Evolutionary conservation across 805 yeast genomes (phyloP).

Genomic region (Jamesozyma gamospora): DNA sequence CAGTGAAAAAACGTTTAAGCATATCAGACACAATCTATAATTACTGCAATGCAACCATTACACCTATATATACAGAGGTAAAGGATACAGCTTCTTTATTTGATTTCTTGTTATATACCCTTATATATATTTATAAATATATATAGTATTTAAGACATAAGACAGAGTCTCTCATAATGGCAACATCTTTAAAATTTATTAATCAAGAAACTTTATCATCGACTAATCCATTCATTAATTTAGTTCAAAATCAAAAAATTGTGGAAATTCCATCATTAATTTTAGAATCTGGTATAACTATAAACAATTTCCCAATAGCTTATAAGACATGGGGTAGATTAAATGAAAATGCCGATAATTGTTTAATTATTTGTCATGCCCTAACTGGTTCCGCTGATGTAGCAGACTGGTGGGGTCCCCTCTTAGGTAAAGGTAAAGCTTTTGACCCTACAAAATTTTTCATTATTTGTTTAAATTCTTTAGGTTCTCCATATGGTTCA

Average conservation of each 20-base stretch:
- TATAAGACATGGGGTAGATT: conserved; percentile 92
- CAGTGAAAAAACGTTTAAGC: too few species aligned
- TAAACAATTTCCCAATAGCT: conserved; percentile 77
- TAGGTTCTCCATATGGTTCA: conserved; percentile 94
- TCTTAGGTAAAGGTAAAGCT: conserved; percentile 70
- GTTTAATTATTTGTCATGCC: conserved; percentile 89
- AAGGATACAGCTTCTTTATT: too few species aligned
- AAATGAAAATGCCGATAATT: conserved; percentile 60
- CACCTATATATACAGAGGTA: too few species aligned
- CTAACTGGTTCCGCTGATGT: conserved; percentile 93
- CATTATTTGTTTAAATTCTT: conserved; percentile 79
- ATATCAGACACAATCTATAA: too few species aligned
- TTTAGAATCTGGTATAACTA: conserved; percentile 71
- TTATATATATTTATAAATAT: too few species aligned
- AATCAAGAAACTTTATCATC: conserved; percentile 16
- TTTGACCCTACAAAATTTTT: conserved; percentile 86
- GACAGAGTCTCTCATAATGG: neutral
- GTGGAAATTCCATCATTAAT: conserved; percentile 64
- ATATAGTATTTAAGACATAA: too few species aligned
- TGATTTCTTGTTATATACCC: too few species aligned
- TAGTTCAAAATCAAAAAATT: conserved; percentile 70
- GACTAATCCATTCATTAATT: conserved; percentile 52
- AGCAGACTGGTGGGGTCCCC: conserved; percentile 98
- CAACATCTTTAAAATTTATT: conserved; percentile 1
- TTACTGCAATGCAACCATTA: too few species aligned